Evolutionary conservation across 768 basidiomycete species (phyloP).

Genomic region (Sistotremastrum niveocremeum): DNA sequence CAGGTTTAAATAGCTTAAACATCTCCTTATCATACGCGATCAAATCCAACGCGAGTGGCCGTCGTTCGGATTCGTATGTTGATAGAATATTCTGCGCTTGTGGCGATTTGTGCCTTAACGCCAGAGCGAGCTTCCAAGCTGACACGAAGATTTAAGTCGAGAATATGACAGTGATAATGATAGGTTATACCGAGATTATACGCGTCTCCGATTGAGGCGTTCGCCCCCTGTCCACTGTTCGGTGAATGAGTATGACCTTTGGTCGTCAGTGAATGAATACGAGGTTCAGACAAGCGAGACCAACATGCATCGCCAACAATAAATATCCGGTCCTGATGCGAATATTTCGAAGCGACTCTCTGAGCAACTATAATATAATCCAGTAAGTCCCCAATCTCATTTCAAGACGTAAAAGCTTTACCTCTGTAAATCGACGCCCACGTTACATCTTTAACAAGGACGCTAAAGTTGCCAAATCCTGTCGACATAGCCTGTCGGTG

Average conservation of each 20-base stretch:
- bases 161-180: not conserved
- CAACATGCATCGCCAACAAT: conserved; percentile 70
- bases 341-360: conserved; percentile 53
- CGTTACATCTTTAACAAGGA: conserved; percentile 33
- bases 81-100: not conserved
- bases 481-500: too few species aligned
- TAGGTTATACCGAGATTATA: conserved; percentile 46
- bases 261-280: conserved; percentile 8
- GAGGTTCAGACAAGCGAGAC: conserved; percentile 54
- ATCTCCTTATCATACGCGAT: conserved; percentile 60
- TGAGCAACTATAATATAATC: conserved; percentile 42
- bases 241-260: conserved; percentile 13
- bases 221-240: conserved; percentile 54
- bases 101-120: conserved; percentile 22
- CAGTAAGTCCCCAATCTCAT: not conserved
- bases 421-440: conserved; percentile 70
- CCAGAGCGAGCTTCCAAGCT: conserved; percentile 52
- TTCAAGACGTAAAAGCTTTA: conserved; percentile 16
- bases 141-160: not conserved
- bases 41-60: conserved; percentile 56
- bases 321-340: conserved; percentile 50
- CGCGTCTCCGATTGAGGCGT: conserved; percentile 63
- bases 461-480: conserved; percentile 20
- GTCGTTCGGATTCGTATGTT: conserved; percentile 49
- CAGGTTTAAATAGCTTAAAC: conserved; percentile 50